These are phyloP conservation scores for Termitomyces sp. DNA, from an alignment of 768 basidiomycete genomes.

Conservation along the genomic window DNA sequence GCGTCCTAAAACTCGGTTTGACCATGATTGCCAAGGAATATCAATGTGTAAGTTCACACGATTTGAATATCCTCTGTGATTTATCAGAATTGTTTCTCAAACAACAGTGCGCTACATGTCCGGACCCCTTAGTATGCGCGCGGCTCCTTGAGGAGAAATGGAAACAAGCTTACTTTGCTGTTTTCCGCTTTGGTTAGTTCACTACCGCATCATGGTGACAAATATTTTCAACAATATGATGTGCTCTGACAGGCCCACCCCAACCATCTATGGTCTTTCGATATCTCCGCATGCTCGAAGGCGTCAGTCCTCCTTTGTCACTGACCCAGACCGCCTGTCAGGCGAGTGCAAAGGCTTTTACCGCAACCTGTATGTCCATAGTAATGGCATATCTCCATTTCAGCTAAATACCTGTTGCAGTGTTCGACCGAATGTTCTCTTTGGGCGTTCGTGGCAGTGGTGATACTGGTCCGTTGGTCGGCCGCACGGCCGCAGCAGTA, in stretches of 20 bases:
- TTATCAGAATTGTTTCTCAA: neutral
- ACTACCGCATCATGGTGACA: neutral
- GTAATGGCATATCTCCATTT: neutral
- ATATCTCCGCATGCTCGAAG: conserved; percentile 86
- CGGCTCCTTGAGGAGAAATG: conserved; percentile 89
- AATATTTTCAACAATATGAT: neutral
- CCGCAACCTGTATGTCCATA: conserved; percentile 63
- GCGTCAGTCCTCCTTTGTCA: conserved; percentile 81
- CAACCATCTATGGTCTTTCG: conserved; percentile 93
- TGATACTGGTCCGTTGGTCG: conserved; percentile 54
- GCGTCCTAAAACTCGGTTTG: conserved; percentile 86
- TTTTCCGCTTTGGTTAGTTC: conserved; percentile 74
- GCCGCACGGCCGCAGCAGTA: conserved; percentile 59
- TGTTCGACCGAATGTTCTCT: conserved; percentile 88
- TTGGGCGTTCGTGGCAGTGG: conserved; percentile 77
- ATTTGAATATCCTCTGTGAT: neutral
- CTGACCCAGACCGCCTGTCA: conserved; percentile 88
- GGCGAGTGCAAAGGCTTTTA: conserved; percentile 83
- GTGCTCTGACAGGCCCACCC: conserved; percentile 52
- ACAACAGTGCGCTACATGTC: conserved; percentile 76
- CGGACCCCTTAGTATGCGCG: conserved; percentile 75
- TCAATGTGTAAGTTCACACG: conserved; percentile 66
- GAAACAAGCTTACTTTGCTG: conserved; percentile 81
- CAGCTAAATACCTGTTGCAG: conserved; percentile 30
- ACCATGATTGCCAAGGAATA: conserved; percentile 91